These are phyloP conservation scores for Aspergillus ochraceus DNA, from an alignment of 2,329 filamentous ascomycete genomes.

Conservation along the genomic window DNA sequence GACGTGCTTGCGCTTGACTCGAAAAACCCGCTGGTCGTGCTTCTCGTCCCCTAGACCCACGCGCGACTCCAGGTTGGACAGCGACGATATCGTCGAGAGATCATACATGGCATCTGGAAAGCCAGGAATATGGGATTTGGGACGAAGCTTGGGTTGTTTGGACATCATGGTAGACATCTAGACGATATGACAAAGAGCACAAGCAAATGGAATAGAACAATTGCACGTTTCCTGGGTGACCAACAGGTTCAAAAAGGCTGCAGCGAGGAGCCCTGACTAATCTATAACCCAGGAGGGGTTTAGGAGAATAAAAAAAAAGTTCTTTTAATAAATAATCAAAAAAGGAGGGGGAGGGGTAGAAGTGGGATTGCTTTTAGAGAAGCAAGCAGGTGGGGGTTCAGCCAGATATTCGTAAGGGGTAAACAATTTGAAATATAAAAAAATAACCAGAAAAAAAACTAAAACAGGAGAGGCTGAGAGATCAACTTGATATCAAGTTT, in stretches of 20 bases:
- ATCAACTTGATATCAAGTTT: constrained; percentile 26
- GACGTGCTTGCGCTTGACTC: constrained; percentile 47
- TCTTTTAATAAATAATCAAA: background rate
- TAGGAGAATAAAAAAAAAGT: background rate
- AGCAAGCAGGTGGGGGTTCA: constrained; percentile 16
- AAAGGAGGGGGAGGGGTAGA: constrained; percentile 18
- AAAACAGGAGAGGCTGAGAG: constrained; percentile 17
- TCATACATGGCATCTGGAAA: constrained; percentile 37
- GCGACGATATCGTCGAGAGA: constrained; percentile 30
- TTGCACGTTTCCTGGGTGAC: constrained; percentile 4
- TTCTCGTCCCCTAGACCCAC: constrained; percentile 33
- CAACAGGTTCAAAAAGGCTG: background rate
- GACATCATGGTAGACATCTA: constrained; percentile 37
- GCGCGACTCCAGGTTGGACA: constrained; percentile 32
- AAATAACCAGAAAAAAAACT: background rate
- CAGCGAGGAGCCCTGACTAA: background rate
- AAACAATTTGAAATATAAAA: background rate
- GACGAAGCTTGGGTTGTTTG: constrained; percentile 40
- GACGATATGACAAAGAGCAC: background rate
- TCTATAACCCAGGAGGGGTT: background rate
- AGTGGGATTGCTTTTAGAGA: constrained; percentile 7
- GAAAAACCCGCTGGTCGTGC: constrained; percentile 41
- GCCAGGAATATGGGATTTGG: constrained; percentile 38
- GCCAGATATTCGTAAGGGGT: constrained; percentile 16
- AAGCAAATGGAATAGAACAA: constrained; percentile 8